Conservation (phyloP, 768 basidiomycete genomes). For the Pisolithus marmoratus region DNA sequence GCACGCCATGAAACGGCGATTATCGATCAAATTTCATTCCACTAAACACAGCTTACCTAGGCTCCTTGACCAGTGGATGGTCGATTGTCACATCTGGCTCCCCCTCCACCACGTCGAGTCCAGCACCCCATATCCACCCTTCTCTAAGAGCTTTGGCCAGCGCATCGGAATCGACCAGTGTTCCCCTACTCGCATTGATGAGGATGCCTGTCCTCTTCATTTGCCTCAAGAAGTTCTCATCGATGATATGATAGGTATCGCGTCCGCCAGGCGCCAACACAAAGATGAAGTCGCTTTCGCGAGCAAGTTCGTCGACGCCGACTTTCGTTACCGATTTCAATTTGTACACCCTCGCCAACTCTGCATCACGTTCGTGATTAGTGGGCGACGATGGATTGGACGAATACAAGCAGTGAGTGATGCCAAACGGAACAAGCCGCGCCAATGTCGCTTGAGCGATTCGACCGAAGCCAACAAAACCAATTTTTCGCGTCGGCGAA, state of each 20-base stretch:
- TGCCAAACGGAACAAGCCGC: slow-evolving; percentile 78
- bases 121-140: slow-evolving; percentile 86
- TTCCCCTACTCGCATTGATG: slow-evolving; percentile 82
- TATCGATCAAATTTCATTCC: not conserved
- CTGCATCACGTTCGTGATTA: slow-evolving; percentile 34
- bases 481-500: slow-evolving; percentile 59
- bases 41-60: slow-evolving; percentile 41
- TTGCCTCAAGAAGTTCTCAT: slow-evolving; percentile 61
- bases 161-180: slow-evolving; percentile 86
- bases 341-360: slow-evolving; percentile 30
- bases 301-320: slow-evolving; percentile 61
- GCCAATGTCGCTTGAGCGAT: slow-evolving; percentile 82
- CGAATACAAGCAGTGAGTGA: slow-evolving; percentile 67
- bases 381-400: slow-evolving; percentile 48
- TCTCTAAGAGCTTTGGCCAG: slow-evolving; percentile 73
- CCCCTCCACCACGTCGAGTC: slow-evolving; percentile 90
- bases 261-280: slow-evolving; percentile 74
- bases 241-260: slow-evolving; percentile 66
- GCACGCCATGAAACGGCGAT: not conserved
- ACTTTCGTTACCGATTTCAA: slow-evolving; percentile 48
- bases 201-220: slow-evolving; percentile 86
- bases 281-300: slow-evolving; percentile 78
- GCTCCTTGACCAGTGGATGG: slow-evolving; percentile 77
- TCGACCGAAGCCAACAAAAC: slow-evolving; percentile 93
- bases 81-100: slow-evolving; percentile 71